Conservation (phyloP, 116 monocot genomes). For the Posidonia oceanica region DNA sequence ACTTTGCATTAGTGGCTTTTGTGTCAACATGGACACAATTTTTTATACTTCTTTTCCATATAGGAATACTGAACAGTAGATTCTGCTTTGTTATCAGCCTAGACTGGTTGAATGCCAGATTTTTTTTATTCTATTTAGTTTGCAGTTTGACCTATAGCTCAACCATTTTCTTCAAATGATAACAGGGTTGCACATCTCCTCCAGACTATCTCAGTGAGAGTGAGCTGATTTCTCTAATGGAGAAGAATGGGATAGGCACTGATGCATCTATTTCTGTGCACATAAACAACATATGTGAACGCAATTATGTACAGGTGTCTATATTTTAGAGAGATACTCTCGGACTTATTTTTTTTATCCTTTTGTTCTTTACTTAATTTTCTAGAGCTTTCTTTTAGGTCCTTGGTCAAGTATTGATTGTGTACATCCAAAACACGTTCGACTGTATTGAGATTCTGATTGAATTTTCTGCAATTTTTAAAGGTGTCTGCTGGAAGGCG, state of each 20-base stretch:
- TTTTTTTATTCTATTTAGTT: no score
- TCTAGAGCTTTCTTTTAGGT: neutral
- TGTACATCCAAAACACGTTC: neutral
- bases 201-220: constrained; percentile 98
- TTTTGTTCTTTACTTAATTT: neutral
- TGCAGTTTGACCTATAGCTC: neutral
- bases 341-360: neutral
- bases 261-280: constrained; percentile 94
- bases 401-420: neutral
- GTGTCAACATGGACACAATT: neutral
- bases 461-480: neutral
- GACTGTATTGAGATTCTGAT: neutral
- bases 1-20: neutral
- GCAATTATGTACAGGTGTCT: constrained; percentile 91
- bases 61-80: neutral
- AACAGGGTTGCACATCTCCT: constrained; percentile 75
- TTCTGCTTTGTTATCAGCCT: no score
- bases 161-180: neutral
- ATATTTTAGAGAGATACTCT: neutral
- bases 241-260: constrained; percentile 95
- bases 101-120: no score
- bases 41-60: neutral
- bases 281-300: constrained; percentile 91
- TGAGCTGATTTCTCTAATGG: constrained; percentile 94
- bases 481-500: constrained; percentile 94